Evolutionary conservation across 208 protist genomes (phyloP), one percentile per base, ranked within the genome.

Genomic region (Crithidia acanthocephali): DNA sequence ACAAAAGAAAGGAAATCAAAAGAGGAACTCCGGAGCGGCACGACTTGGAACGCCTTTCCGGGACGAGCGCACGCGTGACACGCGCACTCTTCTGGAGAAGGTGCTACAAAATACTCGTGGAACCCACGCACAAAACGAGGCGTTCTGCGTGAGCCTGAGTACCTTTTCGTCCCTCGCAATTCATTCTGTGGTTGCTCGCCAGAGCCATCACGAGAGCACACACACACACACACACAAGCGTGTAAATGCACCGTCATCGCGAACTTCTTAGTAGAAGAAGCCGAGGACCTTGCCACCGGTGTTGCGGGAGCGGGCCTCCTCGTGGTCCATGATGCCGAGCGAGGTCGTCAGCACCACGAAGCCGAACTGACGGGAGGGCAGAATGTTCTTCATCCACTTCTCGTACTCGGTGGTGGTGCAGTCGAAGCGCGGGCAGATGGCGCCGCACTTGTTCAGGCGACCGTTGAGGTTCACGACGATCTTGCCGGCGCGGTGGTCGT

Each of bases 201-300:
- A 60, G 37, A 42, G 13, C 9, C 6, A 13, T 13, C 37, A 42
- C 37, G 9, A 16, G 16, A 8, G 30, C 35, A 59, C 4, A 33
- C 51, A 53, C 6, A 25, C 22, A 33, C 33, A 61, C 25, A 2
- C 6, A 56, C 50, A 28, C n/a, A 33, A 9, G 30, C 15, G 30
- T 35, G 37, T 44, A 7, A 44, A 13, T 44, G 37, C 7, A 3
- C 2, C n/a, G 45, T 35, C 9, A 22, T 37, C 5, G 33, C 28
- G 20, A 5, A 50, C 32, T 35, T 42, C 18, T 98, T 98, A 99
- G 87, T 99, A 99, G 96, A 99, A 99, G 92, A 99, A 99, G 72
- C 99, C 99, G 64, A 99, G 96, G 58, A 99, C 97, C 94, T 99
- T 99, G 68, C 99, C 99, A 97, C 99, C 99, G 80, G 98, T 99